Base-by-base conservation (phyloP, 2,329 filamentous ascomycete species). In the Colletotrichum costaricense region DNA sequence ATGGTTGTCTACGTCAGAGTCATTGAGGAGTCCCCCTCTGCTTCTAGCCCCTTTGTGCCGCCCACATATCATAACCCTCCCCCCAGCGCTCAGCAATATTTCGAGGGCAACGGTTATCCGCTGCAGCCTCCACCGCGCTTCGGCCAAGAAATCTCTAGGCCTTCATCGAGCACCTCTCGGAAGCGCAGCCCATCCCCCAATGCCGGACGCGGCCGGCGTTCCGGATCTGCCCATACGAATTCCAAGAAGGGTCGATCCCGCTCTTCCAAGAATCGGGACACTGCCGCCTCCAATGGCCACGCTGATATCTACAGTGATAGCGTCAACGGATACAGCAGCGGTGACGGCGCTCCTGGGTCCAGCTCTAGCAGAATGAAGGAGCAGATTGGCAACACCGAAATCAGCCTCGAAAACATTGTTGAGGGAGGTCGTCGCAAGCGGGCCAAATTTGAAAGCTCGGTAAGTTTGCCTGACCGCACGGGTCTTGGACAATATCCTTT, bases 401-500 rank as follows among this genome's bases (percentile, higher is more conserved):
- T 99, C 80, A 98, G 96, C 82, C 91, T 98, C 77, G 95, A 98
- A 78, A 99, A 99, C 82, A 98, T 99, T 83, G 94, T 99, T 74
- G 96, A 98, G 84, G 97, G 97, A 80, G 95, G 96, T 77, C 93
- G 97, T 83, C 93, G 97, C 81, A 98, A 98, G 88, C 92, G 95
- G 80, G 94, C 96, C 79, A 98, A 98, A 84, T 93, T 93, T 85
- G 96, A 98, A 83, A 98, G 96, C 86, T 98, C 96, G 84, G 96
- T 98, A 93, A 92, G 96, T 88, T 68, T 69, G 55, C 38, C 62
- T 55, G 95, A 88, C 69, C 69, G 54, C 49, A 63, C 58, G 14
- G 56, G 24, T 14, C 49, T 11, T n/a, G 58, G 26, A 52, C 46
- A 14, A 30, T 35, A 8, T 55, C 67, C 62, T 62, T 57, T 65